These are phyloP conservation scores for Lentinula raphanica DNA, from an alignment of 768 basidiomycete genomes.

Conservation along the genomic window DNA sequence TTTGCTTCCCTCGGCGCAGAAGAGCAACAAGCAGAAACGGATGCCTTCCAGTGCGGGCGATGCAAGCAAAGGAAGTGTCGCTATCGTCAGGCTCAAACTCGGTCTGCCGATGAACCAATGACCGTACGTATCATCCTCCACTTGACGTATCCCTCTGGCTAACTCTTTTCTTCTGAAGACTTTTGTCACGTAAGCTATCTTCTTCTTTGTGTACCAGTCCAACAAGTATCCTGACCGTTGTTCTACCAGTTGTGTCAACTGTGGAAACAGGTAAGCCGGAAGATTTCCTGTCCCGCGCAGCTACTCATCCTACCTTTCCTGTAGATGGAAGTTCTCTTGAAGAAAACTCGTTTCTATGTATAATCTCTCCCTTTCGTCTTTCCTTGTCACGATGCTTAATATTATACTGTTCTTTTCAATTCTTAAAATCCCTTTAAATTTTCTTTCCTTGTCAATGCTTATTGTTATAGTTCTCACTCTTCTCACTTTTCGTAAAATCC, in stretches of 20 bases:
- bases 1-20: conserved; percentile 88
- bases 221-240: not conserved
- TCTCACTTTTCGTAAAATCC: too few species aligned
- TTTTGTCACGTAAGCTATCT: conserved; percentile 76
- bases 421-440: not conserved
- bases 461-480: too few species aligned
- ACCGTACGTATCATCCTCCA: conserved; percentile 51
- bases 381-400: not conserved
- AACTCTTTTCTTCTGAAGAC: conserved; percentile 43
- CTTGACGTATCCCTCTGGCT: not conserved
- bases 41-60: conserved; percentile 93
- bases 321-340: conserved; percentile 64
- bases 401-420: too few species aligned
- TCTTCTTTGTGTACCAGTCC: not conserved
- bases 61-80: conserved; percentile 91
- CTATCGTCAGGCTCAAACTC: conserved; percentile 94
- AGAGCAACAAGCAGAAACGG: conserved; percentile 90
- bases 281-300: not conserved
- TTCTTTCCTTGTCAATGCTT: not conserved
- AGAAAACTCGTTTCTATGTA: not conserved
- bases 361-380: not conserved
- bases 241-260: conserved; percentile 53
- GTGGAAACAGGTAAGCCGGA: conserved; percentile 47
- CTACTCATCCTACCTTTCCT: not conserved
- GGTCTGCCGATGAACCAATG: conserved; percentile 98